phyloP scores from a whole-genome alignment of 2,329 filamentous ascomycete genomes.

The Pyrenophora tritici-repentis region DNA sequence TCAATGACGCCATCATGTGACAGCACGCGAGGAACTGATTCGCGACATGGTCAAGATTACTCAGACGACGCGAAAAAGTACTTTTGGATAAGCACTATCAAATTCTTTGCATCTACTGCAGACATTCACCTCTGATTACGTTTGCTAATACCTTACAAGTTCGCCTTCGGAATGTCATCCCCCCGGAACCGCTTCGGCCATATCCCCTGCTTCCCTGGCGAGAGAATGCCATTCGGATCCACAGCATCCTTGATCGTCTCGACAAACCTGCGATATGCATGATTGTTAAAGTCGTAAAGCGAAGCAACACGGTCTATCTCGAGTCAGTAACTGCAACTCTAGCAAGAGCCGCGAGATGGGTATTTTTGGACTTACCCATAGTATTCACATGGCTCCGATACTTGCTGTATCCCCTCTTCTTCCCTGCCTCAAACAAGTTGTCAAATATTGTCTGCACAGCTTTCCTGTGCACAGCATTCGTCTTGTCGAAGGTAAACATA shows the following conservation, averaged over 20 bases:
- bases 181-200: too few species aligned
- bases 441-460: slow-evolving; percentile 41
- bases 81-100: too few species aligned
- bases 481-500: slow-evolving; percentile 57
- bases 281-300: slow-evolving; percentile 41
- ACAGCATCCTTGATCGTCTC: slow-evolving; percentile 42
- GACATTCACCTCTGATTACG: too few species aligned
- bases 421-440: slow-evolving; percentile 34
- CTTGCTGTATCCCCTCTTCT: slow-evolving; percentile 39
- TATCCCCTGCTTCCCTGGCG: slow-evolving; percentile 27
- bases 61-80: too few species aligned
- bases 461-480: slow-evolving; percentile 45
- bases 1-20: too few species aligned
- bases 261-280: slow-evolving; percentile 39
- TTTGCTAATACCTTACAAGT: too few species aligned
- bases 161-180: too few species aligned
- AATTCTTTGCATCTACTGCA: too few species aligned
- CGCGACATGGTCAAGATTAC: too few species aligned
- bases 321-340: slow-evolving; percentile 1
- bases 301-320: slow-evolving; percentile 35
- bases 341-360: background rate
- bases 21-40: too few species aligned
- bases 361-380: slow-evolving; percentile 26
- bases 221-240: slow-evolving; percentile 40
- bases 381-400: slow-evolving; percentile 38